Evolutionary conservation across 768 basidiomycete species (phyloP), one percentile per base, ranked within the genome.

Genomic region (Russula griseocarnosa): DNA sequence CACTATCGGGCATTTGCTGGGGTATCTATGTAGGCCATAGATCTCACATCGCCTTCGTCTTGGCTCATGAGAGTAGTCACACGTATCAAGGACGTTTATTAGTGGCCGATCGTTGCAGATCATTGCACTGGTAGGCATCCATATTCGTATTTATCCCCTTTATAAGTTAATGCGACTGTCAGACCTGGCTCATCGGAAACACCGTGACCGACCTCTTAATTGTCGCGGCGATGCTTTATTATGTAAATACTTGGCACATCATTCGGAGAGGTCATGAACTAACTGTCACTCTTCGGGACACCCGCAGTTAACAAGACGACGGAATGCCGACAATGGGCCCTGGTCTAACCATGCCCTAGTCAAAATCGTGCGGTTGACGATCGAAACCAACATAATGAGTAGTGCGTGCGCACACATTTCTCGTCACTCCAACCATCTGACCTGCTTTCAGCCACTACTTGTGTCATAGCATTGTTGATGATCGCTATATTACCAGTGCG

Each of bases 181-280:
- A 64, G 63, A 64, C 58, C 2, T 64, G 63, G 63, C 52, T 64
- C 14, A n/a, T 8, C 8, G 58, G 52, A 53, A 55, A 40, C 44
- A 18, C 58, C 0, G 3, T 49, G 28, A 11, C 63, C 36, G 63
- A 64, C 46, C 6, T 40, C 26, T 18, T 60, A 5, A 64, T 64
- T 26, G 20, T 36, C 1, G 3, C 14, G n/a, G 18, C 46, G 0
- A 49, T 64, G 63, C 26, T 64, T 8, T 60, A 49, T 26, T 26
- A 52, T 28, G 63, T 64, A 64, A 60, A 28, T 1, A 47, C 1
- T 5, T n/a, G 9, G 14, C 50, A 32, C 6, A 5, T 30, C 5
- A 11, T 10, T 22, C 24, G 8, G n/a, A 8, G 40, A 30, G 26
- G 10, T 28, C 8, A 6, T 46, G 42, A 9, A 14, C 50, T 63